Evolutionary conservation across 2,329 filamentous ascomycete genomes (phyloP), one percentile per base, ranked within the genome.

Genomic region (Fusarium nodosum): DNA sequence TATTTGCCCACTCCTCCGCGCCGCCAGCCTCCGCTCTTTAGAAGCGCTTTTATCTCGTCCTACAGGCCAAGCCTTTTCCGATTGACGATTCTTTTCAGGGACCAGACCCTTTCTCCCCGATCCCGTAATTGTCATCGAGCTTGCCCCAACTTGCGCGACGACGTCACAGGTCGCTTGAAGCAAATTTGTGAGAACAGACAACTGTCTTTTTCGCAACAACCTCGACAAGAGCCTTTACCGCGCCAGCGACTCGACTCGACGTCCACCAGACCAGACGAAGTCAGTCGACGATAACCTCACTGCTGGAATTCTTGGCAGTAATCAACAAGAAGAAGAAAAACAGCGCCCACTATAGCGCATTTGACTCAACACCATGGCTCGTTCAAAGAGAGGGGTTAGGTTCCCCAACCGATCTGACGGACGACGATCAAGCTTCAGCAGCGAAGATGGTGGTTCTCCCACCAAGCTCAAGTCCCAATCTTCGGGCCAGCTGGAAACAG

Each of bases 371-470:
- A 50, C 54, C 67, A 81, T 82, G 78, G 76, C 74, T 53, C 77
- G 79, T 66, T 76, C 79, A 68, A 81, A 79, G 77, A 83, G 85
- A 77, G 86, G 85, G 75, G 86, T 87, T 64, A 83, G 84, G 69
- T 88, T 87, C 78, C 84, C 78, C 70, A 86, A 87, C 66, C 82
- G 74, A 31, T 46, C 60, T 76, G 85, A 91, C 15, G 85, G 88
- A 52, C 85, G 89, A 72, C 89, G 91, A 73, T 86, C 87, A 60
- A 92, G 90, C 84, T 89, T 93, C 80, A 92, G 90, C 72, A 91
- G 89, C 77, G 90, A 91, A 74, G 80, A 81, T 64, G 79, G 80
- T 64, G 79, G 79, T 22, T 79, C 79, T 15, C 75, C 79, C 28
- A 75, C 76, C 44, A 74, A 75, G 58, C 66, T 70, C 56, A 76